A percentile compares a stretch with the other conserved stretches of the same genome.
phyloP scores from a whole-genome alignment of 306 rosid species.

The Ceratonia siliqua region DNA sequence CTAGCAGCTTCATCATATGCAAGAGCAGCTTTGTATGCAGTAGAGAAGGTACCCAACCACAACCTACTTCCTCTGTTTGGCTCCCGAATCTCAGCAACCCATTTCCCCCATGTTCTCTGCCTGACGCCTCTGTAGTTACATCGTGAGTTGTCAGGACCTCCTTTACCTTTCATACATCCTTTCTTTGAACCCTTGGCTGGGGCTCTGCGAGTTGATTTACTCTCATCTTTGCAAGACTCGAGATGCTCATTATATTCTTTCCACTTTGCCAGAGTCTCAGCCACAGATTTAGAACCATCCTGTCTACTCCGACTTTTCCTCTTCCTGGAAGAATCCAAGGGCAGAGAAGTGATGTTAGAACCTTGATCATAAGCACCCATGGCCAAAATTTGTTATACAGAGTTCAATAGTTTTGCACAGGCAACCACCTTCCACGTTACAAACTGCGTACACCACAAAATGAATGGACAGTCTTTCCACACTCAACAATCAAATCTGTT shows the following conservation, averaged over 20 bases:
- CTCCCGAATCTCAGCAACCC: slow-evolving; percentile 95
- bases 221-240: slow-evolving; percentile 31
- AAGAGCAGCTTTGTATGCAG: slow-evolving; percentile 60
- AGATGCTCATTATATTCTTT: slow-evolving; percentile 51
- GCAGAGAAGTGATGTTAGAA: slow-evolving; percentile 26
- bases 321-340: slow-evolving; percentile 63
- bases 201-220: slow-evolving; percentile 45
- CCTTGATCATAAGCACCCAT: slow-evolving; percentile 60
- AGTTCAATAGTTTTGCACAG: not conserved
- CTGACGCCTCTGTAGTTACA: slow-evolving; percentile 91
- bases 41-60: slow-evolving; percentile 68
- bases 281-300: slow-evolving; percentile 54
- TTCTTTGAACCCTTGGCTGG: slow-evolving; percentile 97
- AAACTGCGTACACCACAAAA: not conserved
- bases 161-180: slow-evolving; percentile 99
- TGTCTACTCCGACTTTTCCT: slow-evolving; percentile 68
- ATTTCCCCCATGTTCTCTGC: slow-evolving; percentile 98
- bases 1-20: slow-evolving; percentile 92
- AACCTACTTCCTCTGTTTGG: slow-evolving; percentile 72
- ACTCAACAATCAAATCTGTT: slow-evolving; percentile 6
- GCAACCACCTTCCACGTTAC: slow-evolving; percentile 20
- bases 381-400: not conserved
- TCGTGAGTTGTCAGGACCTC: slow-evolving; percentile 80
- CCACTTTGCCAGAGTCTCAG: slow-evolving; percentile 81
- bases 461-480: slow-evolving; percentile 8